Conservation (phyloP, 257 asterid species). For the Avicennia marina region DNA sequence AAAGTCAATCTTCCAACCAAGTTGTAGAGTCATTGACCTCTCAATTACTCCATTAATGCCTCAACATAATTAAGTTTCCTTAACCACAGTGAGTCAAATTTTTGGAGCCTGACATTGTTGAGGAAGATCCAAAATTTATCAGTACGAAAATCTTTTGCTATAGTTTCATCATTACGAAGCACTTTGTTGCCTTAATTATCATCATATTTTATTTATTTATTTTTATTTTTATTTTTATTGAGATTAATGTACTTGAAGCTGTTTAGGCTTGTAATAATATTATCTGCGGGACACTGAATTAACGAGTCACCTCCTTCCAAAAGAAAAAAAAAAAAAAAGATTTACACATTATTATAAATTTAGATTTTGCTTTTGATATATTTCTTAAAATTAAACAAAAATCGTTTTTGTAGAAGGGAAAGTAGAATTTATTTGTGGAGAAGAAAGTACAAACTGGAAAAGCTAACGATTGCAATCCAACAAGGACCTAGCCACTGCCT, state of each 20-base stretch:
- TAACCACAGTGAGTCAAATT: constrained; percentile 1
- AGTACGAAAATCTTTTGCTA: not conserved
- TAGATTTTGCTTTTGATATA: constrained; percentile 1
- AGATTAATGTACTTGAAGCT: not conserved
- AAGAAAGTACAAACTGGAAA: constrained; percentile 19
- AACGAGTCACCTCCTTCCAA: too few species aligned
- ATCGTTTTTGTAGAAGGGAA: constrained; percentile 18
- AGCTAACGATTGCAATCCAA: constrained; percentile 9
- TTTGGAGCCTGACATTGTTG: constrained; percentile 3
- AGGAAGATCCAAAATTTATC: not conserved
- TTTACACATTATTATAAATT: too few species aligned
- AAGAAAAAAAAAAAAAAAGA: too few species aligned
- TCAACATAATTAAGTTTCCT: constrained; percentile 4
- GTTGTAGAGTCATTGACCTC: not conserved
- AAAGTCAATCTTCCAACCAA: constrained; percentile 19
- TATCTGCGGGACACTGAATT: too few species aligned
- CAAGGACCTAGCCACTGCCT: constrained; percentile 2
- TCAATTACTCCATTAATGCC: constrained; percentile 4
- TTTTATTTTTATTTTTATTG: not conserved
- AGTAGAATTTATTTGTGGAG: constrained; percentile 11
- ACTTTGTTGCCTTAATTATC: too few species aligned
- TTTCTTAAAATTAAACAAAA: not conserved
- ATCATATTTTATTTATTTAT: too few species aligned
- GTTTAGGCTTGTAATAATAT: too few species aligned
- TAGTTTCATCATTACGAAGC: not conserved